Percentiles rank a stretch among this genome's conserved stretches.
Conservation (phyloP, 768 basidiomycete species). For the Boletus sp. region DNA sequence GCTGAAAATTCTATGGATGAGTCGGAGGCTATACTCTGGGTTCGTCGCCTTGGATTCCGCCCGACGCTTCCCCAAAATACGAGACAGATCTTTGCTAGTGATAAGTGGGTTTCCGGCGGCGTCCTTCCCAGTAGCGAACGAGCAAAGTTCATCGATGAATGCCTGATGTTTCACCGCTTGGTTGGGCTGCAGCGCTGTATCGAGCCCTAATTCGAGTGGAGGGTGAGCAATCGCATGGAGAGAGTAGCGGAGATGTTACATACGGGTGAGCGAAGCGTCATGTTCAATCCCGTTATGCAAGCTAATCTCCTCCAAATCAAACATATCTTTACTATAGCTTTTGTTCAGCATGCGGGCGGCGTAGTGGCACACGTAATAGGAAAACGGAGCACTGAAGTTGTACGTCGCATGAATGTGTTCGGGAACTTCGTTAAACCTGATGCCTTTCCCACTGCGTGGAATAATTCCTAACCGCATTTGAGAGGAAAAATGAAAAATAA, state of each 20-base stretch:
- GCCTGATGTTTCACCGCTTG: conserved; percentile 52
- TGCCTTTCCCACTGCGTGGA: conserved; percentile 63
- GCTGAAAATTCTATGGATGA: conserved; percentile 60
- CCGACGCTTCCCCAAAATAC: conserved; percentile 57
- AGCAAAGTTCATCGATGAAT: conserved; percentile 55
- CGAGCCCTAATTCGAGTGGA: conserved; percentile 45
- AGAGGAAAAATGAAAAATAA: not conserved
- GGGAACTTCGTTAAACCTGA: conserved; percentile 51
- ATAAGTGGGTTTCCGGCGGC: conserved; percentile 45
- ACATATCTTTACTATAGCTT: conserved; percentile 53
- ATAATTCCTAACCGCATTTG: conserved; percentile 33
- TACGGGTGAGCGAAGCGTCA: conserved; percentile 30
- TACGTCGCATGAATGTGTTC: conserved; percentile 48
- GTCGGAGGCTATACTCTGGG: conserved; percentile 48
- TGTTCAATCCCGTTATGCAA: conserved; percentile 19
- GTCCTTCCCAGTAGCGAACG: conserved; percentile 57
- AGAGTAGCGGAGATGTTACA: not conserved
- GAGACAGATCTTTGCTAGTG: conserved; percentile 59
- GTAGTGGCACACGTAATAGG: conserved; percentile 58
- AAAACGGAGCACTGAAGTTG: conserved; percentile 70
- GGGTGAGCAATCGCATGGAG: not conserved
- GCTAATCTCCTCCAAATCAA: conserved; percentile 50
- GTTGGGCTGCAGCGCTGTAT: conserved; percentile 44
- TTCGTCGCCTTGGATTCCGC: conserved; percentile 53
- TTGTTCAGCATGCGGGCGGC: conserved; percentile 56